phyloP scores from a whole-genome alignment of 108 stramenopile genomes.

The Parmales sp. region DNA sequence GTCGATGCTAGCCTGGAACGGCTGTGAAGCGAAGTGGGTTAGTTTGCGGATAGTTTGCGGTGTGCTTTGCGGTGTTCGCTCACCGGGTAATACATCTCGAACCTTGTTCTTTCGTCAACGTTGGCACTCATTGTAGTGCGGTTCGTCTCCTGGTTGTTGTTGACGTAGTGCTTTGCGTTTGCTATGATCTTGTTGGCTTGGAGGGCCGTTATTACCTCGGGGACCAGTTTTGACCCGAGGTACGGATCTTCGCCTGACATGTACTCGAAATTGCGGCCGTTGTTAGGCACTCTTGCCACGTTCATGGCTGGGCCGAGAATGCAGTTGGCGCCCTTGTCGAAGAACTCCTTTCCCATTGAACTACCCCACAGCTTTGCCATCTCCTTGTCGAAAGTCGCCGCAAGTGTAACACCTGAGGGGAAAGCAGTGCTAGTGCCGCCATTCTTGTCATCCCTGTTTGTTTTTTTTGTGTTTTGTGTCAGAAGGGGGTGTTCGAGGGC shows the following conservation, averaged over 20 bases:
- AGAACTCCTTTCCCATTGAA: not conserved
- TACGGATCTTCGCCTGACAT: constrained; percentile 25
- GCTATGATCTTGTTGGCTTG: constrained; percentile 19
- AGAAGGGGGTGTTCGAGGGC: not conserved
- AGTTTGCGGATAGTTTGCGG: too few relatives aligned
- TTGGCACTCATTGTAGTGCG: constrained; percentile 8
- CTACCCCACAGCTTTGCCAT: not conserved
- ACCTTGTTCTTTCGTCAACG: constrained; percentile 14
- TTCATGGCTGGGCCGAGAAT: constrained; percentile 22
- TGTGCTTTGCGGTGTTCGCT: too few relatives aligned
- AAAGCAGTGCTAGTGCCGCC: not conserved
- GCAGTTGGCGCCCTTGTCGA: constrained; percentile 12
- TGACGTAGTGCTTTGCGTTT: constrained; percentile 26
- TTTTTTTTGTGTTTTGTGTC: not conserved
- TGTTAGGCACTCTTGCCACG: constrained; percentile 20
- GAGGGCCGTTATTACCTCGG: not conserved
- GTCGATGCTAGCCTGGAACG: constrained; percentile 21
- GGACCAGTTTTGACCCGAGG: constrained; percentile 14
- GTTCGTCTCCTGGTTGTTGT: constrained; percentile 28
- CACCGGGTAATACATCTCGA: constrained; percentile 32
- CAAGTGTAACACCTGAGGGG: not conserved
- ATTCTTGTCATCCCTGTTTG: not conserved
- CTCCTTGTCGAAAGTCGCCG: not conserved
- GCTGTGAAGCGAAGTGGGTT: too few relatives aligned
- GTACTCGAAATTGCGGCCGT: constrained; percentile 29